phyloP scores from a whole-genome alignment of 495 filamentous ascomycete genomes.

The Paragyromitra xinjiangensis region DNA sequence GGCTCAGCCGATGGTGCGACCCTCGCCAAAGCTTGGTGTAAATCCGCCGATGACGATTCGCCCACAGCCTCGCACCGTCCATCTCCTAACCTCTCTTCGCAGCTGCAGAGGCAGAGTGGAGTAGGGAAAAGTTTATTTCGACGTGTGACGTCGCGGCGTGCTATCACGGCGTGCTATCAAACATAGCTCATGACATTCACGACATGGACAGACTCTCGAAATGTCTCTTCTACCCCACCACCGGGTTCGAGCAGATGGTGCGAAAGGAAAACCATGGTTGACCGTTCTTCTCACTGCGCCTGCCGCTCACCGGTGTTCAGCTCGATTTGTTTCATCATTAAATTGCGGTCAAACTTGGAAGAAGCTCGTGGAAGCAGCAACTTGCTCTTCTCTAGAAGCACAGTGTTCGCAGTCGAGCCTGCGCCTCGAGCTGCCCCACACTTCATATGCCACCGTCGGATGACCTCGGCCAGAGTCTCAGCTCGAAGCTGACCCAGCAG shows the following conservation, averaged over 20 bases:
- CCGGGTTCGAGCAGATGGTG: neutral
- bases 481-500: neutral
- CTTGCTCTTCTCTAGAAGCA: conserved; percentile 30
- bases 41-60: neutral
- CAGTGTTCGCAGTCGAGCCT: conserved; percentile 20
- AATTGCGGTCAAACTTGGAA: neutral
- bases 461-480: conserved; percentile 7
- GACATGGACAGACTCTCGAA: neutral
- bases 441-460: neutral
- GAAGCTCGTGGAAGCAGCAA: neutral
- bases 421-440: conserved; percentile 14
- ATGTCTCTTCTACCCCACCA: neutral
- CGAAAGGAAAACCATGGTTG: neutral
- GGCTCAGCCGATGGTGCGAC: conserved; percentile 15
- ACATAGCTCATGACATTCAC: conserved; percentile 19
- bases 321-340: conserved; percentile 1
- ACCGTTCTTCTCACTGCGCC: conserved; percentile 11
- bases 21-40: conserved; percentile 27
- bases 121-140: conserved; percentile 42
- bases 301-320: conserved; percentile 16
- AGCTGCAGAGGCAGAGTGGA: neutral
- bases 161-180: neutral
- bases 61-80: conserved; percentile 14
- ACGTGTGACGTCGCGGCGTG: conserved; percentile 38
- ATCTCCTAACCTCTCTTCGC: neutral